Base-by-base conservation (phyloP, 2,329 filamentous ascomycete species). In the Aspergillus sp. region DNA sequence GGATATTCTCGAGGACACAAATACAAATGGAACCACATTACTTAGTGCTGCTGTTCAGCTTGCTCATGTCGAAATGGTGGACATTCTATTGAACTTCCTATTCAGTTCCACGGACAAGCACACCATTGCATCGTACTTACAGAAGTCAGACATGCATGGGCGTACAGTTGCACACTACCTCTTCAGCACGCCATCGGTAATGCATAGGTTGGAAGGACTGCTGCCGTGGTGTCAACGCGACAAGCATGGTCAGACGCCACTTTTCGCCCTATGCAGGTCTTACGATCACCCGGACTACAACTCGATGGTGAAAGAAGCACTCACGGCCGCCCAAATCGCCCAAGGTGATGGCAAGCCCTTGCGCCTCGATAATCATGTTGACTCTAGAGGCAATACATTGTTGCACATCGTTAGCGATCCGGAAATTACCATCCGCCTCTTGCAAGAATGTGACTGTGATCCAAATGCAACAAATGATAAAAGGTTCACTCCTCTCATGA, bases 401-500 rank as follows among this genome's bases (percentile, higher is more conserved):
- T 80, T 99, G n/a, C 95, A 99, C 74, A 94, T 99, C 68, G 89
- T 97, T 69, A 96, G 94, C 67, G 92, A 98, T 70, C 85, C 91
- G 8, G 84, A 88, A 58, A 83, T 98, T 51, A 91, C 91, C 2
- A 73, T 88, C 57, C 85, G 86, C 61, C 89, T 98, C 43, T 81
- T 99, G 38, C 85, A 90, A 58, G 85, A 89, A 61, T 96, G 93
- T 76, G 95, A 99, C 67, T 90, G 92, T n/a, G 92, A 99, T 72
- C 91, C 94, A 58, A 99, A 99, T 76, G 93, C 94, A 8, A 90
- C 89, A 8, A 99, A 99, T 71, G 93, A 98, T 69, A 97, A 92
- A 78, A 89, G 87, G 51, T 98, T 99, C 72, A 99, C 96, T 0
- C 89, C 95, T 1, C 82, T 99, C 59, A 99, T 99, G 95, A 90